A percentile compares a stretch with the other conserved stretches of the same genome.
Evolutionary conservation across 441 rosid genomes (phyloP).

Genomic region (Pelargonium cotyledonis): DNA sequence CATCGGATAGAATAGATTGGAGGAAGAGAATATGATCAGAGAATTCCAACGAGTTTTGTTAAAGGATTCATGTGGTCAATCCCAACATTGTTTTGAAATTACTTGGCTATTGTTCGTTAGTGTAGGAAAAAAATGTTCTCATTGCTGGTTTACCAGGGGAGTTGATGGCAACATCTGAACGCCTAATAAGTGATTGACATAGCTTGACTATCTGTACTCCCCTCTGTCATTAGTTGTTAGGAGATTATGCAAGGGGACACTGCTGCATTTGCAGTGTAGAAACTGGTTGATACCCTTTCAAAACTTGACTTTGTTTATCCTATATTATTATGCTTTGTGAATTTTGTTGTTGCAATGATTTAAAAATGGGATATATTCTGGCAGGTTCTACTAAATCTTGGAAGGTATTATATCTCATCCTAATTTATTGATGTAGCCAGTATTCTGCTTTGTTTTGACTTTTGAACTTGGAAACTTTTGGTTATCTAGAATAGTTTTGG

Average conservation of each 20-base stretch:
- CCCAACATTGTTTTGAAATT: too few species aligned
- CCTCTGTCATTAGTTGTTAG: neutral
- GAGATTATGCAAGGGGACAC: neutral
- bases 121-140: too few species aligned
- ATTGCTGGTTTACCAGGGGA: too few species aligned
- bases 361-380: constrained; percentile 71
- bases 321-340: neutral
- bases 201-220: too few species aligned
- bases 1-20: too few species aligned
- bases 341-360: constrained; percentile 17
- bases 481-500: neutral
- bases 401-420: constrained; percentile 28
- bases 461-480: neutral
- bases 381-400: constrained; percentile 65
- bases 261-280: neutral
- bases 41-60: too few species aligned
- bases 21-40: too few species aligned
- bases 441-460: neutral
- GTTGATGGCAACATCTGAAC: too few species aligned
- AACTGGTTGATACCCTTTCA: neutral
- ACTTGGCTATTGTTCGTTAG: too few species aligned
- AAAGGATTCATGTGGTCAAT: too few species aligned
- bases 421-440: neutral
- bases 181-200: too few species aligned
- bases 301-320: neutral